Evolutionary conservation across 1,284 basidiomycete genomes (phyloP).

Genomic region (Laetiporus sulphureus): DNA sequence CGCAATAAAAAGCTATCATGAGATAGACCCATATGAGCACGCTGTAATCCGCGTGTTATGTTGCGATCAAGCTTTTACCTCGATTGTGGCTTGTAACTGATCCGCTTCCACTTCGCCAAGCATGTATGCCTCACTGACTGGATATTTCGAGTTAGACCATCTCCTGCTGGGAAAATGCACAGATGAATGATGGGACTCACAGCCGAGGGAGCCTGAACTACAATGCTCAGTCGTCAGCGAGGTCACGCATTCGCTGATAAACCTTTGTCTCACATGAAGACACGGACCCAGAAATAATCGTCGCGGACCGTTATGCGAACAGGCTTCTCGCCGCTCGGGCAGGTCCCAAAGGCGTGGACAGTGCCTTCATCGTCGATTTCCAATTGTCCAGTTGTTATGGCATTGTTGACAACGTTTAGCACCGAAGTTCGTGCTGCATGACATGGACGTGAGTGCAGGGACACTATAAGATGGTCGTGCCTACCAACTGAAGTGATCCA

Average conservation of each 20-base stretch:
- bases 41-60: too few relatives aligned
- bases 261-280: neutral
- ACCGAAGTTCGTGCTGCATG: neutral
- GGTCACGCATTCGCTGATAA: too few relatives aligned
- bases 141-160: neutral
- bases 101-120: slow-evolving; percentile 72
- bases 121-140: slow-evolving; percentile 89
- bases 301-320: neutral
- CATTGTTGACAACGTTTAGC: neutral
- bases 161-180: neutral
- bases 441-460: neutral
- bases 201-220: slow-evolving; percentile 68
- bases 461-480: neutral
- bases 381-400: neutral
- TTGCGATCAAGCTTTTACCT: too few relatives aligned
- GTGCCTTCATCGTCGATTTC: neutral
- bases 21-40: too few relatives aligned
- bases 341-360: too few relatives aligned
- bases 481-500: neutral
- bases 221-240: too few relatives aligned
- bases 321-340: too few relatives aligned
- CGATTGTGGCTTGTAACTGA: slow-evolving; percentile 70
- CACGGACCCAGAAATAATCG: neutral
- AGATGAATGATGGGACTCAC: slow-evolving; percentile 35
- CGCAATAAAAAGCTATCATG: slow-evolving; percentile 84